Evolutionary conservation across 108 stramenopile species (phyloP).

Genomic region (Stephanodiscus minutulus): DNA sequence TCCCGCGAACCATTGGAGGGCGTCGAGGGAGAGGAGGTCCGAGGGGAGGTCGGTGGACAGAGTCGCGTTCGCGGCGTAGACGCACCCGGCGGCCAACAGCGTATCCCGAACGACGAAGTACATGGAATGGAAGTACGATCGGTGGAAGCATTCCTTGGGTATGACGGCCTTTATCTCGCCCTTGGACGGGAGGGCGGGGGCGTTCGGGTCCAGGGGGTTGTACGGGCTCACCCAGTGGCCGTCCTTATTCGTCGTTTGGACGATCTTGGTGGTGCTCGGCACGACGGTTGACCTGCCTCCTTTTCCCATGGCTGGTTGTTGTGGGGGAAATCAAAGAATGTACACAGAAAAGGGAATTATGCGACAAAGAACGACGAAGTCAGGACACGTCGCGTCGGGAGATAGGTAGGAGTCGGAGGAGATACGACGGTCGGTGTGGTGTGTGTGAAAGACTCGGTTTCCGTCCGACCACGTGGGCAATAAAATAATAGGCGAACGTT

Average conservation of each 20-base stretch:
- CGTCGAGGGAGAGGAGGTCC: conserved; percentile 45
- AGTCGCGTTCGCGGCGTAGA: conserved; percentile 64
- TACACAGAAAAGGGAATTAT: no score
- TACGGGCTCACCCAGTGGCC: conserved; percentile 76
- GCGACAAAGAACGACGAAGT: no score
- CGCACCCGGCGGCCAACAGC: conserved; percentile 77
- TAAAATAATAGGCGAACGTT: no score
- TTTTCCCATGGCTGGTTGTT: conserved; percentile 43
- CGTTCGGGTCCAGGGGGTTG: conserved; percentile 83
- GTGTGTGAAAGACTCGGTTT: no score
- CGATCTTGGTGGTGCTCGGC: conserved; percentile 13
- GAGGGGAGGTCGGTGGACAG: conserved; percentile 84
- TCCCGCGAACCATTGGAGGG: conserved; percentile 63
- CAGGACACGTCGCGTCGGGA: no score
- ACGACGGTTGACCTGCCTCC: conserved; percentile 31
- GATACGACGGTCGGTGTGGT: no score
- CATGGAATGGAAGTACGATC: conserved; percentile 85
- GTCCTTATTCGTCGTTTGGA: conserved; percentile 16
- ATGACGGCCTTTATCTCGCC: conserved; percentile 90
- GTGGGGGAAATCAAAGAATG: no score
- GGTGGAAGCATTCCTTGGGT: conserved; percentile 93
- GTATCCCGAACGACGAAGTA: conserved; percentile 84
- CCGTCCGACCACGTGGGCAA: no score
- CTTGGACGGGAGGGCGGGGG: conserved; percentile 85
- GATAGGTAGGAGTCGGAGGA: no score